Base-by-base conservation (phyloP, 1,284 basidiomycete species). In the Hymenochaete sp. region DNA sequence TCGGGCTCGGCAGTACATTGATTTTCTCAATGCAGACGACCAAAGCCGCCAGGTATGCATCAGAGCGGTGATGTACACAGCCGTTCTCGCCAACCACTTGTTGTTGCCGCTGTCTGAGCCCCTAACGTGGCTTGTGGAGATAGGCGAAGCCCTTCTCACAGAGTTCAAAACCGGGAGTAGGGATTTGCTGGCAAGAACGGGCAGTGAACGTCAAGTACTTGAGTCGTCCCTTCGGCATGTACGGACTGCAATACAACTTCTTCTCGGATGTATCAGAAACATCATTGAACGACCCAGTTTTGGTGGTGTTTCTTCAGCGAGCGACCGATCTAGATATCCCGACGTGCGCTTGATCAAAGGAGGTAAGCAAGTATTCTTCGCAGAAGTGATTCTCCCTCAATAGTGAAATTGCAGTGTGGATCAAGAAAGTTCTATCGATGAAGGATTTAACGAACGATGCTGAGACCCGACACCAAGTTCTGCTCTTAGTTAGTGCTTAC, bases 1-100 rank as follows among this genome's bases (percentile, higher is more conserved):
- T 8, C 77, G 77, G 48, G 82, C 82, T 9, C 77, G 72, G 27
- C 70, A 70, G 24, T 88, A 83, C 46, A 70, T 93, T 38, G 67
- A 70, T 38, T 93, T 95, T 60, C 64, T 67, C 18, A 64, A 72
- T 13, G 82, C 82, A 0, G 83, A 91, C 55, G 65, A 72, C 19
- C 68, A 74, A n/a, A 83, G 84, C 0, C 78, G 90, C 11, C 63
- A 78, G 25, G 77, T 82, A 7, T 77, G 79, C 53, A 77, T 97
- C 42, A 77, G 87, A 6, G 89, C 87, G 0, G 69, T 87, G 57
- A 81, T 85, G 73, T 79, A 85, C 57, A 73, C 90, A 16, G 77
- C 76, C 0, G 75, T 79, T 19, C 71, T 90, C 9, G 70, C 82
- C 54, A 72, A 77, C 16, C 76, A 82, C 48, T 73, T 82, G 38